Base-by-base conservation (phyloP, 1,139 yeast species). In the Geotrichum bryndzae region DNA sequence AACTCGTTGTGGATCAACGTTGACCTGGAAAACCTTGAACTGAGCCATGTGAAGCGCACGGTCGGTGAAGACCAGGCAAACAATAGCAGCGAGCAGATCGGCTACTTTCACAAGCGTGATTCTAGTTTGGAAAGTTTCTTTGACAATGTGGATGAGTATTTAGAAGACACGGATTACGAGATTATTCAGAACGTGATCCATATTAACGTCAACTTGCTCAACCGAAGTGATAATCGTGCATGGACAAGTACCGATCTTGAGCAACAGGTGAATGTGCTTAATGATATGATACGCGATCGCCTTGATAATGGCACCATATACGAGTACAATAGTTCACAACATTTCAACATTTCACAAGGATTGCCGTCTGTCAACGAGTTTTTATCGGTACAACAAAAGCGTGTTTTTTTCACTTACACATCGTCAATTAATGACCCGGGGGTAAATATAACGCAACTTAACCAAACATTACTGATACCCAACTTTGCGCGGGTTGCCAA, bases 1-100 rank as follows among this genome's bases (percentile, higher is more conserved):
- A 22, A 89, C 86, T 73, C 86, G 87, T 83, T 85, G 85, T 70
- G 82, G 82, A 62, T 72, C 73, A 38, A 74, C 77, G 8, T 67
- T 71, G 53, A 76, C 73, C 63, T 86, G 96, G 82, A 65, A 77
- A 22, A 78, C 82, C 0, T 66, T 86, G 3, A 68, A 23, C 22
- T 41, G 74, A 0, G 68, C 22, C 48, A 74, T 8, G 67, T 88
- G 0, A 68, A 82, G 63, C 53, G 64, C 0, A 66, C 70, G 0
- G 61, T 88, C 1, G 61, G 72, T n/a, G 56, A 58, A 0, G 87
- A 77, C 67, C 67, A 87, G 11, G 57, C 61, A 0, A 68, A 65
- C 1, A 84, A 91, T 1, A 38, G 45, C n/a, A 46, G 52, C 33
- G 45, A n/a, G 6, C 31, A 25, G 23, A 46, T 27, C 18, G 53